phyloP scores from a whole-genome alignment of 768 basidiomycete species.

The Cantharellus cinnabarinus region DNA sequence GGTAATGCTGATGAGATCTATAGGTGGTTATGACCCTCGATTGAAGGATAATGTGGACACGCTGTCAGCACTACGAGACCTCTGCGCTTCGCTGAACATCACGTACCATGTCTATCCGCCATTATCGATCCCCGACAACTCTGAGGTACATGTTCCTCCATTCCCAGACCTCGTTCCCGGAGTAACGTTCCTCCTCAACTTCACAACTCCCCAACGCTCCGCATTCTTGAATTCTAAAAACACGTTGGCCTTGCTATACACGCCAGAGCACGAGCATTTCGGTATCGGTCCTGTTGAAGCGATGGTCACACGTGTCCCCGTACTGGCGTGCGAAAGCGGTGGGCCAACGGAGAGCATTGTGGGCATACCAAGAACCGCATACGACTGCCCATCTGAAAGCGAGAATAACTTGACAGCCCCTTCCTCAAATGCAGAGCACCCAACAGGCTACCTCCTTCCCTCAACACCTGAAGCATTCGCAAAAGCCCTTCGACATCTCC shows the following conservation, averaged over 20 bases:
- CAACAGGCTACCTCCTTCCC: slow-evolving; percentile 60
- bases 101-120: slow-evolving; percentile 15
- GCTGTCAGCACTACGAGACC: slow-evolving; percentile 36
- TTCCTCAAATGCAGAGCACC: slow-evolving; percentile 10
- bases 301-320: slow-evolving; percentile 79
- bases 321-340: slow-evolving; percentile 69
- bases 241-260: slow-evolving; percentile 70
- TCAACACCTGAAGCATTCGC: slow-evolving; percentile 55
- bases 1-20: background rate
- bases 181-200: slow-evolving; percentile 80
- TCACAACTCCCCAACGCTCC: slow-evolving; percentile 65
- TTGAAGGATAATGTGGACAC: slow-evolving; percentile 64
- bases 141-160: slow-evolving; percentile 3
- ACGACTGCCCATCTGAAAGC: slow-evolving; percentile 10
- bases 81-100: slow-evolving; percentile 33
- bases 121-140: background rate
- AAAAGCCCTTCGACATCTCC: slow-evolving; percentile 38
- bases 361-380: slow-evolving; percentile 17
- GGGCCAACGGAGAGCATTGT: slow-evolving; percentile 81
- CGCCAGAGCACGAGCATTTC: slow-evolving; percentile 89
- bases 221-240: slow-evolving; percentile 48
- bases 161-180: slow-evolving; percentile 16
- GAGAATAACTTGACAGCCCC: background rate
- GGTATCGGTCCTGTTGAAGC: slow-evolving; percentile 92
- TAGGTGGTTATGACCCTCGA: slow-evolving; percentile 82